Base-by-base conservation (phyloP, 495 filamentous ascomycete species). In the Annulohypoxylon nitens region DNA sequence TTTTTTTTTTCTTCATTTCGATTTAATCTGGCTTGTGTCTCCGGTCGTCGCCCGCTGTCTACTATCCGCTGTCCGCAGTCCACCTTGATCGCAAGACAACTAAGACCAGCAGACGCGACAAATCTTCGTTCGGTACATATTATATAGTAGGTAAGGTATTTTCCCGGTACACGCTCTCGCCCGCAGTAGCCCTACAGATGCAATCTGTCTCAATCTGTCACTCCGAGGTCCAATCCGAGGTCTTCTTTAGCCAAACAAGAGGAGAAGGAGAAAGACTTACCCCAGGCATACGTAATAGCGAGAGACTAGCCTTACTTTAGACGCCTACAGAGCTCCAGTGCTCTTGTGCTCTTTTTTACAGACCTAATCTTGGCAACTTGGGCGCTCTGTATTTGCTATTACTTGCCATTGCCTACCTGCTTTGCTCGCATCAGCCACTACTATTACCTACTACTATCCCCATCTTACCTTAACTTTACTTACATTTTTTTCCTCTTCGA, bases 401-500 rank as follows among this genome's bases (percentile, higher is more conserved):
- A 55, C 43, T 25, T 41, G 14, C 12, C 12, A 10, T 6, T 30
- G 30, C 39, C 4, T n/a, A 48, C 57, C 57, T 68, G 57, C 66
- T 34, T 65, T 66, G 62, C 61, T 74, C 8, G 61, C 70, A 69
- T 73, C 64, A 74, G 70, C 60, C 70, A 73, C 61, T 55, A 48
- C 63, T 41, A 62, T 39, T 48, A 66, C 48, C 69, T 34, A 62
- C 30, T 34, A 61, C 48, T 63, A 50, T 39, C 54, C 55, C 60
- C 59, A 61, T 68, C 70, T 68, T 61, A 64, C 64, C 51, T 68
- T 61, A 64, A 57, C 51, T 61, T 25, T 11, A 26, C 39, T 5
- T n/a, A 23, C 25, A 34, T 61, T 33, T 61, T 26, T 16, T 16
- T 8, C 18, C 55, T 50, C 54, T n/a, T 36, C 41, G 26, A 45